Evolutionary conservation across 169 alveolate genomes (phyloP).

Genomic region (Plasmodium yoelii): DNA sequence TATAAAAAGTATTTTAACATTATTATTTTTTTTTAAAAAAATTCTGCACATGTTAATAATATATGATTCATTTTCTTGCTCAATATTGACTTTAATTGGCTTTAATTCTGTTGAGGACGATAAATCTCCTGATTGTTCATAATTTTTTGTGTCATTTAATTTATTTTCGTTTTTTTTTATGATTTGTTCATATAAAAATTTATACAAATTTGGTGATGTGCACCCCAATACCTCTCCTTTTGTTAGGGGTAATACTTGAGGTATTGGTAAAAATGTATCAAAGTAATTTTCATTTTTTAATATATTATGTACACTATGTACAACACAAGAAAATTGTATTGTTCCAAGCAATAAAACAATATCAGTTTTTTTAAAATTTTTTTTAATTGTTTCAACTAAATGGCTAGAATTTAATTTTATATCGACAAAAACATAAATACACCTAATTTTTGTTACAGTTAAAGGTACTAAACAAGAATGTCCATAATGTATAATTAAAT

Average conservation of each 20-base stretch:
- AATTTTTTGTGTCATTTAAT: background rate
- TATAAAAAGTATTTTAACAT: slow-evolving; percentile 89
- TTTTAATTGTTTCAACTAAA: slow-evolving; percentile 88
- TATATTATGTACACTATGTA: slow-evolving; percentile 78
- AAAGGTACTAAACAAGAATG: slow-evolving; percentile 98
- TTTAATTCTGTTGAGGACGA: background rate
- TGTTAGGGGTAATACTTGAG: slow-evolving; percentile 96
- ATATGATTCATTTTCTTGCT: background rate
- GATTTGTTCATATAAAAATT: slow-evolving; percentile 41
- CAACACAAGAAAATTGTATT: slow-evolving; percentile 89
- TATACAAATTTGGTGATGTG: slow-evolving; percentile 90
- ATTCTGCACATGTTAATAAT: slow-evolving; percentile 80
- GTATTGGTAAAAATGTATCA: slow-evolving; percentile 86
- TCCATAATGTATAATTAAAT: slow-evolving; percentile 98
- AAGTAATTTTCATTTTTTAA: slow-evolving; percentile 78
- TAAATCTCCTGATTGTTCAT: background rate
- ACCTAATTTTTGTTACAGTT: slow-evolving; percentile 85
- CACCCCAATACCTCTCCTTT: slow-evolving; percentile 98
- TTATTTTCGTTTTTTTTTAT: slow-evolving; percentile 18
- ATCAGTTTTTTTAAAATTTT: slow-evolving; percentile 81
- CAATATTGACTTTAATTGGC: background rate
- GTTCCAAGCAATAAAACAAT: slow-evolving; percentile 91
- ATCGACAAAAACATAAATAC: slow-evolving; percentile 97
- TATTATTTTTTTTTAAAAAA: slow-evolving; percentile 39
- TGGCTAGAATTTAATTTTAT: slow-evolving; percentile 92